These are phyloP conservation scores for Eimeria praecox DNA, from an alignment of 169 alveolate species.

Conservation along the genomic window DNA sequence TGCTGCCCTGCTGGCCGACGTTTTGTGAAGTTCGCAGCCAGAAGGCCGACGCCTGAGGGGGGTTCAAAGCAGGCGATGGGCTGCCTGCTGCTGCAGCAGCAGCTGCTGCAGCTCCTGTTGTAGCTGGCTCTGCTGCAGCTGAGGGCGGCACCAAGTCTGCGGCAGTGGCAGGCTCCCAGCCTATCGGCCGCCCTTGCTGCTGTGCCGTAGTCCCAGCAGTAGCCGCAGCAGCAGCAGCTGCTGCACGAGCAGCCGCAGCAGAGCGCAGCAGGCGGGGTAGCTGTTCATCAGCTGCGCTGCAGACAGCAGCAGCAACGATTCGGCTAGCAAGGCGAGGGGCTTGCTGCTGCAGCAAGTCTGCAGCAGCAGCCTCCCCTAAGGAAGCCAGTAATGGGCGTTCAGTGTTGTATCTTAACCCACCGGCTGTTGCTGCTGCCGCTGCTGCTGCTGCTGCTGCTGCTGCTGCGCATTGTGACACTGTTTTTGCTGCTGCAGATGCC, in stretches of 20 bases:
- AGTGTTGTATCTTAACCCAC: neutral
- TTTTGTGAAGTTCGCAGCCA: constrained; percentile 30
- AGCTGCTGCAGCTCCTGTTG: constrained; percentile 34
- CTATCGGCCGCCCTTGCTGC: neutral
- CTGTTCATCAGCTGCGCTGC: constrained; percentile 42
- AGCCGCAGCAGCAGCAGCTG: constrained; percentile 53
- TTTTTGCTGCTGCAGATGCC: neutral
- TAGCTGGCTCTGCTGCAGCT: constrained; percentile 25
- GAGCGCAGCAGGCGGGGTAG: constrained; percentile 29
- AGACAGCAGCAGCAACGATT: constrained; percentile 59
- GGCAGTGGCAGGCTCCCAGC: constrained; percentile 61
- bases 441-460: constrained; percentile 66
- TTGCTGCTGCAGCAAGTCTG: constrained; percentile 51
- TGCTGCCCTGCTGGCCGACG: neutral
- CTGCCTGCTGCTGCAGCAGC: neutral
- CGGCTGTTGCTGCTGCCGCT: constrained; percentile 46
- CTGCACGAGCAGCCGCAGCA: constrained; percentile 64
- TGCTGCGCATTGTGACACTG: neutral
- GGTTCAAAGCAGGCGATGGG: neutral
- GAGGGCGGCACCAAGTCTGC: constrained; percentile 59
- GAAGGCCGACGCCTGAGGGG: constrained; percentile 29
- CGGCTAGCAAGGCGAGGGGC: constrained; percentile 74
- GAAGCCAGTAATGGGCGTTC: constrained; percentile 34
- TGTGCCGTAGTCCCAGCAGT: neutral
- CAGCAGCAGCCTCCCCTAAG: constrained; percentile 53